A percentile compares a stretch with the other conserved stretches of the same genome.
phyloP scores from a whole-genome alignment of 2,329 filamentous ascomycete species.

The Colletotrichum sp. region DNA sequence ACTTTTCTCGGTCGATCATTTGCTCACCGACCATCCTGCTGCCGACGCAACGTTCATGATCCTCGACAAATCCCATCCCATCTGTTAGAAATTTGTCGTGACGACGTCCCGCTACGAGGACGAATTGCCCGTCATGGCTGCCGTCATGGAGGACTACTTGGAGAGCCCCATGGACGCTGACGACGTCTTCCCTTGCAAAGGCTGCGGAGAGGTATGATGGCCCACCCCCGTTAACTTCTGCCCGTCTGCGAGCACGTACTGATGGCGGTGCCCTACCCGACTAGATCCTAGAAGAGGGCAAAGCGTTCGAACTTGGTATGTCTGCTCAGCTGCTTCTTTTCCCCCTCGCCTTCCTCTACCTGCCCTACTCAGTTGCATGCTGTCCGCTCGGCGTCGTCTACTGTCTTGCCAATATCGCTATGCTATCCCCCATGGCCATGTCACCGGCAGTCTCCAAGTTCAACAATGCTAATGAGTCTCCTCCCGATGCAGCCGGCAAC shows the following conservation, averaged over 20 bases:
- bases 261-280: slow-evolving; percentile 19
- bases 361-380: background rate
- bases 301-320: slow-evolving; percentile 95
- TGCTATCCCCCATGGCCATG: slow-evolving; percentile 11
- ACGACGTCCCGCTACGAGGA: slow-evolving; percentile 15
- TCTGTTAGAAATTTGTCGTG: slow-evolving; percentile 11
- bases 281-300: slow-evolving; percentile 96
- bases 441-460: slow-evolving; percentile 22
- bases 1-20: background rate
- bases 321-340: slow-evolving; percentile 23
- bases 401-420: background rate
- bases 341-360: background rate
- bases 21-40: background rate
- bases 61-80: background rate
- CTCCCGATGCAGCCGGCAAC: slow-evolving; percentile 71
- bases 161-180: slow-evolving; percentile 76
- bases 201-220: slow-evolving; percentile 80
- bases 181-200: slow-evolving; percentile 89
- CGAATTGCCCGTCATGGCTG: slow-evolving; percentile 43
- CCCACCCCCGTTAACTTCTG: background rate
- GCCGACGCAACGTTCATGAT: slow-evolving; percentile 14
- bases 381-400: background rate
- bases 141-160: slow-evolving; percentile 64
- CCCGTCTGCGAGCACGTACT: slow-evolving; percentile 17
- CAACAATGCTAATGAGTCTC: slow-evolving; percentile 27